Base-by-base conservation (phyloP, 1,284 basidiomycete species). In the Dichomitus squalens region DNA sequence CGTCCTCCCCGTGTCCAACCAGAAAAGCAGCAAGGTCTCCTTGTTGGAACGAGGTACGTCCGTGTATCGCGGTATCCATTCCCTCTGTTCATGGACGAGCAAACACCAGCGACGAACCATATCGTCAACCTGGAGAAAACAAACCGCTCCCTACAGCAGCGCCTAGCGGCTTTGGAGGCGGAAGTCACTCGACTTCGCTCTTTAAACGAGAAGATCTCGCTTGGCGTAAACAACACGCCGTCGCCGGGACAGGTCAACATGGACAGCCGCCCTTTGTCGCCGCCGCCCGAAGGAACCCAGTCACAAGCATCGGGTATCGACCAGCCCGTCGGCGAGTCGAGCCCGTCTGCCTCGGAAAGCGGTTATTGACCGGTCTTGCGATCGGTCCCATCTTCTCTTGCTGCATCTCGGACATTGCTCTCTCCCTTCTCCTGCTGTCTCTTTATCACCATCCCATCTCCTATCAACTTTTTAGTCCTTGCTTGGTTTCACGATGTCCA, bases 11-110 rank as follows among this genome's bases (percentile, higher is more conserved):
- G 80, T 87, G 46, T 90, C 90, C 14, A 93, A 91, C 73, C 92
- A 94, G 78, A 92, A 93, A 75, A 87, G 87, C 70, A 92, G 89
- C 77, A 95, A 95, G 72, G 88, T 92, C n/a, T 90, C 86, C 29
- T 75, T 95, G 52, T 78, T 95, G 55, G 93, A 95, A 74, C 81
- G 93, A 79, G 91, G 92, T 93, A 67, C 60, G 82, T 73, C 40
- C 52, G 35, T 29, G 55, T 63, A 20, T 35, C 59, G 39, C 35
- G 35, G 25, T 23, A 36, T 5, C 39, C 8, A 23, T 43, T 38
- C 23, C 27, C 25, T 55, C 14, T 38, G 40, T 60, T 63, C 46
- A 40, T 59, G 31, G 18, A 33, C 29, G 11, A n/a, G 44, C 18
- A 20, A 33, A 47, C 29, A 47, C 49, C 55, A 90, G 89, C 89